Conservation (phyloP, 805 yeast species). For the Torulaspora gathmanii region DNA sequence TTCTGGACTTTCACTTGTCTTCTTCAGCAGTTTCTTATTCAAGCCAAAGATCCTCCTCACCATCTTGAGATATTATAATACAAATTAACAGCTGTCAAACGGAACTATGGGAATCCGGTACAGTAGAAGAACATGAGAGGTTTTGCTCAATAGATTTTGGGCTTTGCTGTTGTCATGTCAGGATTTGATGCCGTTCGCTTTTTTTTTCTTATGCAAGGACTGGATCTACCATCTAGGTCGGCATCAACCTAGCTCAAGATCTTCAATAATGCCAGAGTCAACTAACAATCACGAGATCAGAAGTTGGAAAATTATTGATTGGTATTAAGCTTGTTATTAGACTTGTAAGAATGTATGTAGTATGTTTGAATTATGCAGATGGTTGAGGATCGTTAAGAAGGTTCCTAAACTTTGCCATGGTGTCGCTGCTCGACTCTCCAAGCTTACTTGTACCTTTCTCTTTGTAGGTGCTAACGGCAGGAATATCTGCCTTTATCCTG, state of each 20-base stretch:
- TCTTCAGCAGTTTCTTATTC: slow-evolving; percentile 7
- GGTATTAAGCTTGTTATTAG: not conserved
- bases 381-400: slow-evolving; percentile 20
- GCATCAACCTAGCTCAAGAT: no score
- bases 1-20: not conserved
- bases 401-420: slow-evolving; percentile 17
- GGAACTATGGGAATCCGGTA: not conserved
- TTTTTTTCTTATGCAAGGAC: not conserved
- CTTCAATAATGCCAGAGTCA: not conserved
- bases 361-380: slow-evolving; percentile 7
- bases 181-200: not conserved
- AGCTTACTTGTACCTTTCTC: slow-evolving; percentile 75
- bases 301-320: no score
- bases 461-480: slow-evolving; percentile 95
- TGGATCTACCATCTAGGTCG: no score
- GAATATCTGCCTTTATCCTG: slow-evolving; percentile 89
- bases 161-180: not conserved
- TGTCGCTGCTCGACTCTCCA: slow-evolving; percentile 35
- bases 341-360: not conserved
- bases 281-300: not conserved
- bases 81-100: not conserved
- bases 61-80: slow-evolving; percentile 1
- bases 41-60: slow-evolving; percentile 13
- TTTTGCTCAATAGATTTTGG: not conserved
- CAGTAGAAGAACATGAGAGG: not conserved